Conservation (phyloP, 1,284 basidiomycete genomes). For the Singerocomus rubriflavus region DNA sequence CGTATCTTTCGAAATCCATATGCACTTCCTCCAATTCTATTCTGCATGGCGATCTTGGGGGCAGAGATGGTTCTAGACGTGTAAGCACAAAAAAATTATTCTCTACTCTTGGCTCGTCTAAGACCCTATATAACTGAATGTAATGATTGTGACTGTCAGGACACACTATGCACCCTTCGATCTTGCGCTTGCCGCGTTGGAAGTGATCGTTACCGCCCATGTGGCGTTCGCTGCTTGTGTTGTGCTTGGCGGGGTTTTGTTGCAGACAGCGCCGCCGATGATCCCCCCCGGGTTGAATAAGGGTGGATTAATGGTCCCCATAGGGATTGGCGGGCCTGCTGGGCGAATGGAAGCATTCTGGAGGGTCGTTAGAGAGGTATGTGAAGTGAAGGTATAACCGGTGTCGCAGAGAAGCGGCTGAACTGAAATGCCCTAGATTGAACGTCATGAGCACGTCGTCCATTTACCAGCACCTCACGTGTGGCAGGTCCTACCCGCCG, state of each 20-base stretch:
- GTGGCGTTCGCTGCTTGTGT: conserved; percentile 79
- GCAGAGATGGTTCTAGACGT: conserved; percentile 33
- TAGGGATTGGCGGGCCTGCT: conserved; percentile 6
- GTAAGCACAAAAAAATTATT: conserved; percentile 22
- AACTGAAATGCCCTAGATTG: conserved; percentile 47
- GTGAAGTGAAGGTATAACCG: conserved; percentile 17
- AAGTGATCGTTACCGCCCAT: conserved; percentile 74
- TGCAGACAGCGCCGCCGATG: conserved; percentile 80
- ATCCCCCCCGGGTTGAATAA: conserved; percentile 6
- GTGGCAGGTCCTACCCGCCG: conserved; percentile 73
- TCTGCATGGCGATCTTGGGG: conserved; percentile 31
- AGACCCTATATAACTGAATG: conserved; percentile 3
- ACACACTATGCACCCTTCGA: conserved; percentile 66
- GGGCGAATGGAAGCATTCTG: conserved; percentile 69
- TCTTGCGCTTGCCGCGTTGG: conserved; percentile 68
- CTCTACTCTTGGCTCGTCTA: not conserved
- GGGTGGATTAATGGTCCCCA: conserved; percentile 8
- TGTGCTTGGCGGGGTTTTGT: conserved; percentile 75
- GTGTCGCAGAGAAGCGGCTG: not conserved
- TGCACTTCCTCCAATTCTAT: conserved; percentile 32
- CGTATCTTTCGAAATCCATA: conserved; percentile 31
- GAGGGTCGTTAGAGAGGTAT: conserved; percentile 74
- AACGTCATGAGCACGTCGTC: conserved; percentile 73
- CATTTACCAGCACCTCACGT: conserved; percentile 80
- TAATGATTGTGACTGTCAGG: conserved; percentile 30